Evolutionary conservation across 495 filamentous ascomycete genomes (phyloP), one percentile per base, ranked within the genome.

Genomic region (Beverwykella pulmonaria): DNA sequence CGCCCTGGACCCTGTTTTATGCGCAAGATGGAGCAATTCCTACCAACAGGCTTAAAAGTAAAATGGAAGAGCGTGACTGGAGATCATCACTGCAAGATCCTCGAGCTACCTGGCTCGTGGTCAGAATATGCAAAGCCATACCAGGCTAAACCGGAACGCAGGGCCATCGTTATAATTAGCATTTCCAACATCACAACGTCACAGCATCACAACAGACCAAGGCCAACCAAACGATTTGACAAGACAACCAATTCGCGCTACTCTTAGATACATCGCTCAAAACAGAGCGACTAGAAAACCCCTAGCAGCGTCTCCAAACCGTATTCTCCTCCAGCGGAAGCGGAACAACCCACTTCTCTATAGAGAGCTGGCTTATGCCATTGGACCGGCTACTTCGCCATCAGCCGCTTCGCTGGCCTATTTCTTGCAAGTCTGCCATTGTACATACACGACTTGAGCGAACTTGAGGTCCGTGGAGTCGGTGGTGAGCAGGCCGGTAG

Each of bases 401-500:
- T 54, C 52, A 54, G 52, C 52, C 25, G 19, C 19, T 12, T 8
- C 2, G 32, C 27, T 19, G 6, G 1, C 53, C 23, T 58, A 62
- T 34, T 58, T 63, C 4, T n/a, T 64, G 65, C 70, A 72, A 36
- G 34, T 60, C 63, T 72, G 66, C 70, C 65, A 72, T 39, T 63
- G 48, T 22, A 69, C 63, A 50, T 72, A 72, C 61, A 72, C 69
- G 32, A 76, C 65, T 62, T 75, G 77, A 3, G 70, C 72, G 61
- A 78, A 74, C 68, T 78, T 78, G 61, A 73, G 71, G 63, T 78
- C 76, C 32, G 74, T 68, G 30, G 75, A 76, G 59, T 79, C 78
- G 41, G 74, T 73, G 41, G 76, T 80, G 59, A 80, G 65, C n/a
- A 75, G 61, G n/a, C 76, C 75, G 26, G 54, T 62, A 14, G 54